phyloP scores from a whole-genome alignment of 2,329 filamentous ascomycete genomes.

The Calycina herbarum region DNA sequence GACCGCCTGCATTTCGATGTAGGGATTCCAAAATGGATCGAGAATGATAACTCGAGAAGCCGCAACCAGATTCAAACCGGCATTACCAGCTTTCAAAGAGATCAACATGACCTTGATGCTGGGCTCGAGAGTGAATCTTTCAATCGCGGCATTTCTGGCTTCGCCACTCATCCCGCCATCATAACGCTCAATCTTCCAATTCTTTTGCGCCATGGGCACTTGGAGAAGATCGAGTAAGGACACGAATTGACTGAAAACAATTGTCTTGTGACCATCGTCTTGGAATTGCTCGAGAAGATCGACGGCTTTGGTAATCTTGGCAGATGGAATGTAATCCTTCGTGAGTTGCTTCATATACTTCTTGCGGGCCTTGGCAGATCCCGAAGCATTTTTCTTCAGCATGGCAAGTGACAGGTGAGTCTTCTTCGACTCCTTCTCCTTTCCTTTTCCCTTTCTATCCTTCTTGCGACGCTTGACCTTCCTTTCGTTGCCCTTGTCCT shows the following conservation, averaged over 20 bases:
- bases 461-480: slow-evolving; percentile 28
- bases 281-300: slow-evolving; percentile 54
- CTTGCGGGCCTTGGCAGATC: slow-evolving; percentile 63
- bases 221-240: slow-evolving; percentile 76
- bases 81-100: slow-evolving; percentile 78
- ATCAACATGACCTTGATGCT: slow-evolving; percentile 70
- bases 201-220: slow-evolving; percentile 62
- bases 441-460: slow-evolving; percentile 43
- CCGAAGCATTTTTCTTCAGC: slow-evolving; percentile 65
- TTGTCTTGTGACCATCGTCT: slow-evolving; percentile 66
- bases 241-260: slow-evolving; percentile 82
- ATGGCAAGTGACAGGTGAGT: slow-evolving; percentile 54
- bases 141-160: slow-evolving; percentile 65
- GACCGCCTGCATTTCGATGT: slow-evolving; percentile 87
- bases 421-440: slow-evolving; percentile 35
- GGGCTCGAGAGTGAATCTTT: slow-evolving; percentile 61
- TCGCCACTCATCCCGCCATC: slow-evolving; percentile 72
- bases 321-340: slow-evolving; percentile 72
- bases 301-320: slow-evolving; percentile 70
- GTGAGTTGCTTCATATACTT: slow-evolving; percentile 72
- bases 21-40: slow-evolving; percentile 94
- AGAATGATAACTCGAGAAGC: slow-evolving; percentile 87
- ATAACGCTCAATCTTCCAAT: slow-evolving; percentile 60
- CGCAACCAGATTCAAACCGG: slow-evolving; percentile 80
- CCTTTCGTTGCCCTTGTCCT: slow-evolving; percentile 44